phyloP scores from a whole-genome alignment of 176 grass and related monocot species.

The Oryza officinalis region DNA sequence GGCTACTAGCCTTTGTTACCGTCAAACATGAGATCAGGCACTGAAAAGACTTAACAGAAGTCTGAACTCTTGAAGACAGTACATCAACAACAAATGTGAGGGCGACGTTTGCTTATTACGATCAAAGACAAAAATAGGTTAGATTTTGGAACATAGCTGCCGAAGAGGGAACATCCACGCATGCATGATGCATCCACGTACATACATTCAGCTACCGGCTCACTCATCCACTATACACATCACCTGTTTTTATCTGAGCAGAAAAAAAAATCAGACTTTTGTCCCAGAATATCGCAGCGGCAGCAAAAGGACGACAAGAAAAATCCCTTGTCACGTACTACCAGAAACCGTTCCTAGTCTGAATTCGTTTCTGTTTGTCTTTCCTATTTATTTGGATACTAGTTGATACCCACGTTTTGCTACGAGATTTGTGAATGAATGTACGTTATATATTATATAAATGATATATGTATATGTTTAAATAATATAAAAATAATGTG shows the following conservation, averaged over 20 bases:
- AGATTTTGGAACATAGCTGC: slow-evolving; percentile 34
- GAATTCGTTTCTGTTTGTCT: not conserved
- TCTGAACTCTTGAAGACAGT: not conserved
- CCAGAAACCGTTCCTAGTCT: not conserved
- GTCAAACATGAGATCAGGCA: not conserved
- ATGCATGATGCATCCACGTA: slow-evolving; percentile 7
- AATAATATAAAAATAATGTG: too few species aligned
- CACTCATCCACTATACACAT: not conserved
- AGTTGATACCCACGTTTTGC: too few species aligned
- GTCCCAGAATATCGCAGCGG: not conserved
- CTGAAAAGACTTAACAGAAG: not conserved
- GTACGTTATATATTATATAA: too few species aligned
- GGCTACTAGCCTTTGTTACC: not conserved
- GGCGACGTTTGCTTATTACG: slow-evolving; percentile 17
- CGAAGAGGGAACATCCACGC: slow-evolving; percentile 36
- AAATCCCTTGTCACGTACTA: slow-evolving; percentile 25
- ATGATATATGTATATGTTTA: too few species aligned
- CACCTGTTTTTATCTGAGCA: not conserved
- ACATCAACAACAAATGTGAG: not conserved
- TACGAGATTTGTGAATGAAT: too few species aligned
- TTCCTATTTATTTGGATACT: not conserved
- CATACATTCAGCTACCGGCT: slow-evolving; percentile 23
- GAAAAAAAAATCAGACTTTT: not conserved
- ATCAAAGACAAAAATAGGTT: slow-evolving; percentile 33
- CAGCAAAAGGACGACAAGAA: slow-evolving; percentile 31